Percentiles rank a stretch among this genome's conserved stretches.
Conservation (phyloP, 2,329 filamentous ascomycete species). For the Talaromyces sp. region DNA sequence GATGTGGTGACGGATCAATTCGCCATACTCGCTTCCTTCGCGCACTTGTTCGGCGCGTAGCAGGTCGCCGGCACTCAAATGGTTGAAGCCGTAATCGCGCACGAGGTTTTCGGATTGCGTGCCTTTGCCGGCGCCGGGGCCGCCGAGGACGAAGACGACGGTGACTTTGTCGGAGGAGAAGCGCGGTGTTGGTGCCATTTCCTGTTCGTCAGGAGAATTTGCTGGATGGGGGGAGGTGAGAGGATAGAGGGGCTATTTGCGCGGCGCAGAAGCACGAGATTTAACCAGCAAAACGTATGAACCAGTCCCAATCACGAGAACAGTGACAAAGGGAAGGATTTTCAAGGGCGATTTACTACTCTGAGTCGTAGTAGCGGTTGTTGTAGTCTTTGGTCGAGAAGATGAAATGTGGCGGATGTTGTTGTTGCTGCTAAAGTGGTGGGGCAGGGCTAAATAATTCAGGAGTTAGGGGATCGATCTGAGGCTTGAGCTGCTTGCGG, state of each 20-base stretch:
- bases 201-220: not conserved
- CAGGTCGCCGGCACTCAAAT: constrained; percentile 90
- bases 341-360: constrained; percentile 40
- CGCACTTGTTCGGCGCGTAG: constrained; percentile 91
- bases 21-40: constrained; percentile 80
- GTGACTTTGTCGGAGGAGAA: constrained; percentile 79
- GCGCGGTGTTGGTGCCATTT: constrained; percentile 56
- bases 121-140: constrained; percentile 92
- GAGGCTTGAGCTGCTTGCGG: constrained; percentile 1
- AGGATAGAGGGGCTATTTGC: constrained; percentile 16
- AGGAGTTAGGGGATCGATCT: constrained; percentile 9
- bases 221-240: not conserved
- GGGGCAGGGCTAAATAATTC: constrained; percentile 12
- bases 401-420: constrained; percentile 17
- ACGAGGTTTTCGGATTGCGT: constrained; percentile 92
- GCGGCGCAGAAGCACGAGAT: constrained; percentile 38
- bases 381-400: not conserved
- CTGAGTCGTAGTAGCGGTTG: constrained; percentile 24
- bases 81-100: constrained; percentile 81
- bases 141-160: constrained; percentile 95
- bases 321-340: constrained; percentile 44
- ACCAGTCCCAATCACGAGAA: constrained; percentile 50
- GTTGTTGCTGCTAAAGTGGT: constrained; percentile 4
- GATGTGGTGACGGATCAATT: constrained; percentile 91
- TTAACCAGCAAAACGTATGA: constrained; percentile 54